Evolutionary conservation across 2,329 filamentous ascomycete species (phyloP).

Genomic region (Fusarium brachygibbosum): DNA sequence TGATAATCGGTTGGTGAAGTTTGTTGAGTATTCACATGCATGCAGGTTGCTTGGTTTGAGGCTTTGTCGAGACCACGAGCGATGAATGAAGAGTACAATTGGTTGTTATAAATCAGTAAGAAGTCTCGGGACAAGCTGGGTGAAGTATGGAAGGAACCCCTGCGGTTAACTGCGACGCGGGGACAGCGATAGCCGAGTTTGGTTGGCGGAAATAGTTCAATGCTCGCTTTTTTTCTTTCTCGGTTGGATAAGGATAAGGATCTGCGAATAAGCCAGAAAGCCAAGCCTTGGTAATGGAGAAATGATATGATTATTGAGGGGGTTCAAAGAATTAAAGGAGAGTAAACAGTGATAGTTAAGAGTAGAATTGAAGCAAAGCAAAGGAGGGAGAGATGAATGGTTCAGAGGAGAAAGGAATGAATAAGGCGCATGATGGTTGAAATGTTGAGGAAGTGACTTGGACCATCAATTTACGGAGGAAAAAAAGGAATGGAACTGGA

Average conservation of each 20-base stretch:
- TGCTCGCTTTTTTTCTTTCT: slow-evolving; percentile 21
- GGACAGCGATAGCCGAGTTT: slow-evolving; percentile 46
- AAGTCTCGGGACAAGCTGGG: slow-evolving; percentile 38
- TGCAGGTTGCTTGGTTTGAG: slow-evolving; percentile 19
- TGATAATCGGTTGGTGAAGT: slow-evolving; percentile 21
- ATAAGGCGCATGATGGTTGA: slow-evolving; percentile 33
- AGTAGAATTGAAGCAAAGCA: slow-evolving; percentile 18
- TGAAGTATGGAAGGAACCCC: slow-evolving; percentile 30
- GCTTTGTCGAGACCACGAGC: slow-evolving; percentile 41
- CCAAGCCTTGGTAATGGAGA: slow-evolving; percentile 29
- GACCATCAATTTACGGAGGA: slow-evolving; percentile 17
- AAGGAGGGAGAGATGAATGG: slow-evolving; percentile 15
- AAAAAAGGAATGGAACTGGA: slow-evolving; percentile 19
- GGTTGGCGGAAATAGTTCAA: slow-evolving; percentile 37
- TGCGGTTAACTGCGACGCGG: slow-evolving; percentile 42
- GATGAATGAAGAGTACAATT: slow-evolving; percentile 44
- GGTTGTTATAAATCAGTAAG: slow-evolving; percentile 34
- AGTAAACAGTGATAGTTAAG: slow-evolving; percentile 10
- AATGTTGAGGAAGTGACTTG: slow-evolving; percentile 32
- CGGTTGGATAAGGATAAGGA: slow-evolving; percentile 40
- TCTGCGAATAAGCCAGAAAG: slow-evolving; percentile 37
- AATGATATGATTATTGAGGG: slow-evolving; percentile 22
- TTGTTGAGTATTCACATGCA: slow-evolving; percentile 33
- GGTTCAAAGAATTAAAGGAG: slow-evolving; percentile 23
- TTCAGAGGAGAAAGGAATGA: slow-evolving; percentile 29